Percentiles rank a stretch among this genome's conserved stretches.
phyloP scores from a whole-genome alignment of 176 grass and related monocot genomes.

The Tuctoria greenei region DNA sequence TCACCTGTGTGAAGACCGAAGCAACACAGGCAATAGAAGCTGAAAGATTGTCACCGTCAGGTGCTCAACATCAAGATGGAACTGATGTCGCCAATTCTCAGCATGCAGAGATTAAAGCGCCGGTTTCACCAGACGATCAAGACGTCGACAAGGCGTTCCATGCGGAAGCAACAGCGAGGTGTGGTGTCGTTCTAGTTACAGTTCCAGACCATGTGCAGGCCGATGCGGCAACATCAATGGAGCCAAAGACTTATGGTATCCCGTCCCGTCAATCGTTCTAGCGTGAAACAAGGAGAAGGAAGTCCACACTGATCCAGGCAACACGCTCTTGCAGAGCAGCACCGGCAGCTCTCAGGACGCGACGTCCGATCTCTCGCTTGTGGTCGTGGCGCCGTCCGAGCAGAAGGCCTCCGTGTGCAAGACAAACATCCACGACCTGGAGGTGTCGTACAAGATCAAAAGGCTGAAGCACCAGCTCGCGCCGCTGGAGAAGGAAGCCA shows the following conservation, averaged over 20 bases:
- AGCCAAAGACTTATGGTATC: background rate
- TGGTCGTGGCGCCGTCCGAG: background rate
- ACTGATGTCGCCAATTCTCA: background rate
- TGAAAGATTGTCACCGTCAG: background rate
- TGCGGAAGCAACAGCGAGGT: background rate
- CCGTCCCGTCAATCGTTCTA: background rate
- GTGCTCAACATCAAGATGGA: background rate
- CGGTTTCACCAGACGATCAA: slow-evolving; percentile 12
- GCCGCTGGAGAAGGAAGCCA: slow-evolving; percentile 46
- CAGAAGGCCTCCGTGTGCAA: slow-evolving; percentile 51
- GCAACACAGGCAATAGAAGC: background rate
- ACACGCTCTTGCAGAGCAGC: background rate
- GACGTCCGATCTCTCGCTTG: slow-evolving; percentile 27
- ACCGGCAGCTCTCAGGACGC: slow-evolving; percentile 33
- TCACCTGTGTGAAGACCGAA: slow-evolving; percentile 27
- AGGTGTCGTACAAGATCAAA: slow-evolving; percentile 95
- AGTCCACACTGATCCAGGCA: slow-evolving; percentile 47
- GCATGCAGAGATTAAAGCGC: slow-evolving; percentile 23
- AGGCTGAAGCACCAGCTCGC: slow-evolving; percentile 76
- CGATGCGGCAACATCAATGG: background rate
- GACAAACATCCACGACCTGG: slow-evolving; percentile 73
- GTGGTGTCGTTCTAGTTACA: background rate
- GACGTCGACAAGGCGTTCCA: slow-evolving; percentile 9
- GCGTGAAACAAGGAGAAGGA: slow-evolving; percentile 56
- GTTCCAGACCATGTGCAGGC: background rate